Conservation (phyloP, 2,329 filamentous ascomycete species). For the Pseudogymnoascus sp. region DNA sequence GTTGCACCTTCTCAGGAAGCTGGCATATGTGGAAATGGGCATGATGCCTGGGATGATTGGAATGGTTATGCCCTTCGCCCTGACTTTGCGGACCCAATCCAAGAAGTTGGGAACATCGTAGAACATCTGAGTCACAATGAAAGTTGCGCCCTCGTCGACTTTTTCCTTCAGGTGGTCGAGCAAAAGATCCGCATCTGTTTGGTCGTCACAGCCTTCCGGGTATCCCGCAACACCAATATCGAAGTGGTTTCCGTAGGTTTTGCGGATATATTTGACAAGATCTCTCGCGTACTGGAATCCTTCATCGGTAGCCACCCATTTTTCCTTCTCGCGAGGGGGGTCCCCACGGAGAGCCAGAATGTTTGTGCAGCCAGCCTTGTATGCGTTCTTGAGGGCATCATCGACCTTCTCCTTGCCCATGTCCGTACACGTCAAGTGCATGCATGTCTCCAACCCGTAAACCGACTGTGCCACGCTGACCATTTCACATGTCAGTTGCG, state of each 20-base stretch:
- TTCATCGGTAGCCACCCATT: constrained; percentile 80
- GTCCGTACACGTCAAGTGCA: constrained; percentile 98
- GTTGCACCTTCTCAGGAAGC: constrained; percentile 80
- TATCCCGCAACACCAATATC: constrained; percentile 97
- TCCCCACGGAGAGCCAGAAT: constrained; percentile 91
- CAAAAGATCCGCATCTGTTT: constrained; percentile 73
- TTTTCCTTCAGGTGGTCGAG: constrained; percentile 95
- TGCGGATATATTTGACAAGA: constrained; percentile 66
- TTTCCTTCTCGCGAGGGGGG: constrained; percentile 85
- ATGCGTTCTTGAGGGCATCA: constrained; percentile 75
- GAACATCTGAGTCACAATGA: constrained; percentile 99
- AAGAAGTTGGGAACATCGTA: constrained; percentile 96
- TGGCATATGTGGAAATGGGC: constrained; percentile 90
- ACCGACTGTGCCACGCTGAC: constrained; percentile 90
- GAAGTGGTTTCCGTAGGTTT: constrained; percentile 79
- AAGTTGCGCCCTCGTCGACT: constrained; percentile 84
- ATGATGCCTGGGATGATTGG: constrained; percentile 84
- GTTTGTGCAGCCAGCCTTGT: constrained; percentile 93
- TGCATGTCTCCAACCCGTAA: constrained; percentile 94
- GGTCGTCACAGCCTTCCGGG: constrained; percentile 90
- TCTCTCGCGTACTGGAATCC: constrained; percentile 90
- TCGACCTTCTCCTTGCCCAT: constrained; percentile 93
- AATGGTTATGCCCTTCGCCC: constrained; percentile 72
- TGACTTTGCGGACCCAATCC: constrained; percentile 78
- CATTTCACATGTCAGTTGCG: constrained; percentile 94